phyloP scores from a whole-genome alignment of 2,329 filamentous ascomycete genomes.

The Penicillium psychrosexuale region DNA sequence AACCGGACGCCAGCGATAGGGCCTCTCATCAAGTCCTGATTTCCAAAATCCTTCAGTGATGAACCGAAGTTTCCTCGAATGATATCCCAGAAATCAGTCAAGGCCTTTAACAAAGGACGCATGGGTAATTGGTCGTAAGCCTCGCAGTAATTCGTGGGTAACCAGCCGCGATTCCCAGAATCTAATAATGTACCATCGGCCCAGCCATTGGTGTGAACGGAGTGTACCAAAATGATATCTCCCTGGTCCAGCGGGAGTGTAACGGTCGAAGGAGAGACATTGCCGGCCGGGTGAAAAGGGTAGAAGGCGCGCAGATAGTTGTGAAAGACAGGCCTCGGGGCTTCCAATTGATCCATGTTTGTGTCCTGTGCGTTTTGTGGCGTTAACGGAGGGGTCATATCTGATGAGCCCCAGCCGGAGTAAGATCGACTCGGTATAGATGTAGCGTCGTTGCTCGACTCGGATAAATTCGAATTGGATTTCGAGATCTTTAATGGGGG shows the following conservation, averaged over 20 bases:
- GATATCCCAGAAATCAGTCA: constrained; percentile 90
- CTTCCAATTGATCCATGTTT: constrained; percentile 45
- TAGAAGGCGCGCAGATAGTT: constrained; percentile 95
- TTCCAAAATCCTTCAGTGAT: constrained; percentile 75
- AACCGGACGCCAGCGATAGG: constrained; percentile 91
- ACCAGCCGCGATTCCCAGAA: constrained; percentile 85
- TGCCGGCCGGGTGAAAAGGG: constrained; percentile 77
- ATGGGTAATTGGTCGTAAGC: constrained; percentile 87
- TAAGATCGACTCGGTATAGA: constrained; percentile 23
- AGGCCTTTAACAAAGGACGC: constrained; percentile 75
- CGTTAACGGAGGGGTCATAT: constrained; percentile 75
- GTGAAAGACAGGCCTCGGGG: constrained; percentile 69
- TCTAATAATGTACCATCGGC: constrained; percentile 88
- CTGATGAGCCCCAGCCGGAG: constrained; percentile 35
- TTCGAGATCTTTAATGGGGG: constrained; percentile 41
- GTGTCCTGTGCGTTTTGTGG: constrained; percentile 63
- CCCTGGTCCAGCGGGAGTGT: constrained; percentile 86
- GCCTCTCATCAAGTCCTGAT: constrained; percentile 90
- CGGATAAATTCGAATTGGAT: constrained; percentile 27
- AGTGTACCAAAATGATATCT: constrained; percentile 90
- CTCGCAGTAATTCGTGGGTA: constrained; percentile 98
- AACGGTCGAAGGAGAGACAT: constrained; percentile 77
- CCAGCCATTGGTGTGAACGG: constrained; percentile 97
- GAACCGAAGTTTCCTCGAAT: constrained; percentile 73
- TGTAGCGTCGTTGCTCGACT: constrained; percentile 11